phyloP scores from a whole-genome alignment of 176 grass and related monocot species.

The Poa annua region DNA sequence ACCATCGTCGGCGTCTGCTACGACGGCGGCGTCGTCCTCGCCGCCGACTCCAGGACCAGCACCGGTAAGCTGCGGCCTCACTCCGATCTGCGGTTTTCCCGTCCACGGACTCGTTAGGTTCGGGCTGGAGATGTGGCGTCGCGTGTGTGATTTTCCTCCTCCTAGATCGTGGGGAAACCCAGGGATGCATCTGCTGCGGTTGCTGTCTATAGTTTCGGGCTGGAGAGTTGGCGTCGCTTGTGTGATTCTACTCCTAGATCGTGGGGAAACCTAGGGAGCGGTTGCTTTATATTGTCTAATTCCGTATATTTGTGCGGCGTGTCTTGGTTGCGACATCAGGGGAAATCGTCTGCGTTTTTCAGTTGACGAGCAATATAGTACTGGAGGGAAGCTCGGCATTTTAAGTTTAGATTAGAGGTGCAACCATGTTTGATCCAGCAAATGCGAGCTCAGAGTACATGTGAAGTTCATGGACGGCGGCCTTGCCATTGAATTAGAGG shows the following conservation, averaged over 20 bases:
- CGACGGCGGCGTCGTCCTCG: conserved; percentile 79
- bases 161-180: not conserved
- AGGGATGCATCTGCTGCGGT: no score
- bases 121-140: not conserved
- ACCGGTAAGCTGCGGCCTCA: conserved; percentile 48
- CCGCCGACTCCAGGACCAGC: conserved; percentile 93
- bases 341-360: no score
- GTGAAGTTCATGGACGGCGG: no score
- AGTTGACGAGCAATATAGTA: no score
- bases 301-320: no score
- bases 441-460: not conserved
- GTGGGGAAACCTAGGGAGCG: no score
- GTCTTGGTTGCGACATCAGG: no score
- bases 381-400: no score
- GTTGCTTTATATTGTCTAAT: no score
- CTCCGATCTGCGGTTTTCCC: not conserved
- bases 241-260: not conserved
- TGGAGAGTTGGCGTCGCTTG: no score
- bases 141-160: not conserved
- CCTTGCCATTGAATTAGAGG: no score
- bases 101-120: not conserved
- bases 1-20: conserved; percentile 91
- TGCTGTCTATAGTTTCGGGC: no score
- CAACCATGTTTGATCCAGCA: not conserved
- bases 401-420: not conserved